Conservation (phyloP, 2,329 filamentous ascomycete genomes). For the Diaporthe vexans region DNA sequence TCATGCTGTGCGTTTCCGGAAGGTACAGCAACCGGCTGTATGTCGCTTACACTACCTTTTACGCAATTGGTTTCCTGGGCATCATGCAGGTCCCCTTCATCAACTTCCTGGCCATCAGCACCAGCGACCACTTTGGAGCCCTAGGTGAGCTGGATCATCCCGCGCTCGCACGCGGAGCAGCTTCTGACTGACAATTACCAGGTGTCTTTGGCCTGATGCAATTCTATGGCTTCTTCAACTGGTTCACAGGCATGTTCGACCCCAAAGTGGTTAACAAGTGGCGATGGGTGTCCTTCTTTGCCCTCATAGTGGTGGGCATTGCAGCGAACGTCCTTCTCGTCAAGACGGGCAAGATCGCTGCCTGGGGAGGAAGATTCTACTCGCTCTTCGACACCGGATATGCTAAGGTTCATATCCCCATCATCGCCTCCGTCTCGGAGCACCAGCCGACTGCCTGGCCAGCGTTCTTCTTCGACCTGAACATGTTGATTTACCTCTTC, state of each 20-base stretch:
- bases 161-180: slow-evolving; percentile 35
- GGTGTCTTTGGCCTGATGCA: slow-evolving; percentile 97
- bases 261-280: slow-evolving; percentile 96
- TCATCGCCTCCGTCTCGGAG: slow-evolving; percentile 99
- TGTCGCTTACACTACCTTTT: slow-evolving; percentile 98
- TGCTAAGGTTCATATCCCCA: slow-evolving; percentile 99
- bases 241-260: slow-evolving; percentile 87
- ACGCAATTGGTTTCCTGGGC: slow-evolving; percentile 92
- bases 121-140: slow-evolving; percentile 98
- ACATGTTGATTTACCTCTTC: slow-evolving; percentile 99
- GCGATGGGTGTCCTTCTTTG: slow-evolving; percentile 80
- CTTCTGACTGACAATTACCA: slow-evolving; percentile 51
- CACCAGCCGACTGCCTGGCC: slow-evolving; percentile 99
- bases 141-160: slow-evolving; percentile 74
- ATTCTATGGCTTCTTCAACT: slow-evolving; percentile 92
- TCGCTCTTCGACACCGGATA: slow-evolving; percentile 99
- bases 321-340: slow-evolving; percentile 85
- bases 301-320: slow-evolving; percentile 82
- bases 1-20: slow-evolving; percentile 96
- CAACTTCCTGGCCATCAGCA: slow-evolving; percentile 95
- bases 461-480: slow-evolving; percentile 98
- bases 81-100: slow-evolving; percentile 99
- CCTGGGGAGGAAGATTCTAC: slow-evolving; percentile 99
- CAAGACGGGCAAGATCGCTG: slow-evolving; percentile 90
- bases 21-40: slow-evolving; percentile 94